Evolutionary conservation across 75 land plant species (phyloP).

Genomic region (Pinus tabuliformis): DNA sequence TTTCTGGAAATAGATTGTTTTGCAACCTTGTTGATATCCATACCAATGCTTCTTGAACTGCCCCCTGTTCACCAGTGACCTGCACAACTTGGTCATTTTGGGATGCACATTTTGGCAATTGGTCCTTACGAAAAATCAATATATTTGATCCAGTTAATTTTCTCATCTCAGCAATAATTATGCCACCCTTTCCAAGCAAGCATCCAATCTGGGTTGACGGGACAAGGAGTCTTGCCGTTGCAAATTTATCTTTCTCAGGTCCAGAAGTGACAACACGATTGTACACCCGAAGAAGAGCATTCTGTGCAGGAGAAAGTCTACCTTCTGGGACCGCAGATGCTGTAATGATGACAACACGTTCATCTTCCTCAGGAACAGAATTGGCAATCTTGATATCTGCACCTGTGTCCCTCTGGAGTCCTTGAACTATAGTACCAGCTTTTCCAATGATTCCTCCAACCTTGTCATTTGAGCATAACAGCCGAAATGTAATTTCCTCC

Average conservation of each 20-base stretch:
- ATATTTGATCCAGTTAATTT: conserved; percentile 64
- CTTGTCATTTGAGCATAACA: conserved; percentile 66
- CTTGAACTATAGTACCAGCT: conserved; percentile 64
- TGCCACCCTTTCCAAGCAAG: no score
- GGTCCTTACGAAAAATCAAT: conserved; percentile 65
- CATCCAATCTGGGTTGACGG: conserved; percentile 26
- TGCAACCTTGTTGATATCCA: conserved; percentile 56
- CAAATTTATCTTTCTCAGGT: conserved; percentile 28
- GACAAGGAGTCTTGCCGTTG: conserved; percentile 57
- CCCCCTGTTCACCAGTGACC: conserved; percentile 63
- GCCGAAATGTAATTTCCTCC: conserved; percentile 52
- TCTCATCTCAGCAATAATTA: conserved; percentile 78
- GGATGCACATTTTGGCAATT: conserved; percentile 57
- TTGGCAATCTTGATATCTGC: conserved; percentile 72
- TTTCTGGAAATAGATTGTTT: conserved; percentile 44
- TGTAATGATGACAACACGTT: conserved; percentile 64
- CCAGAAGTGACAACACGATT: conserved; percentile 37
- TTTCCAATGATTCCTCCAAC: conserved; percentile 84
- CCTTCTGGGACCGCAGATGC: conserved; percentile 61
- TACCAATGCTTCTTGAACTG: conserved; percentile 64
- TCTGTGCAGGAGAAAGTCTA: conserved; percentile 61
- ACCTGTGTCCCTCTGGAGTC: conserved; percentile 70
- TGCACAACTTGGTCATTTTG: conserved; percentile 76
- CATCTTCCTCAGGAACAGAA: conserved; percentile 53
- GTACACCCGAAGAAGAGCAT: conserved; percentile 66